Base-by-base conservation (phyloP, 1,139 yeast genomes). In the Pichia sorboxylosa region DNA sequence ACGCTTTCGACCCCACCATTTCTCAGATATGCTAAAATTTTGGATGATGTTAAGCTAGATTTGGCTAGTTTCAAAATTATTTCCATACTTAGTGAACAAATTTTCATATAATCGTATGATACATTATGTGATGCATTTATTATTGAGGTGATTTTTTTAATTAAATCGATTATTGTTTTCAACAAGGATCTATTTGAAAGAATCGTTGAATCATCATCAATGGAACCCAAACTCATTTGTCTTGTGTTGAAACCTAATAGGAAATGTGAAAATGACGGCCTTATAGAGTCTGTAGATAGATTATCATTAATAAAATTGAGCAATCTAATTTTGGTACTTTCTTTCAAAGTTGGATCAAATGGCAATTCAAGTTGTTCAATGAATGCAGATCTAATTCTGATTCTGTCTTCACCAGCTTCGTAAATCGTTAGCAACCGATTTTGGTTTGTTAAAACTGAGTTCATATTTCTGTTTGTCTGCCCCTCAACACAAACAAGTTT, bases 341-440 rank as follows among this genome's bases (percentile, higher is more conserved):
- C 53, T 4, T 58, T 55, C 11, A 53, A 38, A 16, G 50, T 47
- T 13, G 42, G 56, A 22, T 46, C 57, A 30, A 57, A 60, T 34
- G 61, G 59, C 9, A 70, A 46, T 29, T 72, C 79, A 28, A 87
- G 57, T 47, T 83, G 94, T 32, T 71, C 70, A 30, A 83, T 74
- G 39, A 85, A 74, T 0, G 85, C 75, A 45, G 69, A 72, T 41
- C 80, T 73, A 28, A 90, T 80, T 40, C 85, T 68, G 5, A 59
- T 54, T 0, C 75, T 64, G 45, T 85, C 95, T 45, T 80, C 83
- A 21, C 81, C 71, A 13, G 83, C 76, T 47, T 76, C 78, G 33
- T 81, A 66, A 19, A 83, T 66, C 0, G 84, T 75, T 27, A 87
- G 57, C n/a, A 87, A 57, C 4, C n/a, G 15, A 4, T 10, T 47